phyloP scores from a whole-genome alignment of 2,329 filamentous ascomycete species.

The Gremmenia infestans region DNA sequence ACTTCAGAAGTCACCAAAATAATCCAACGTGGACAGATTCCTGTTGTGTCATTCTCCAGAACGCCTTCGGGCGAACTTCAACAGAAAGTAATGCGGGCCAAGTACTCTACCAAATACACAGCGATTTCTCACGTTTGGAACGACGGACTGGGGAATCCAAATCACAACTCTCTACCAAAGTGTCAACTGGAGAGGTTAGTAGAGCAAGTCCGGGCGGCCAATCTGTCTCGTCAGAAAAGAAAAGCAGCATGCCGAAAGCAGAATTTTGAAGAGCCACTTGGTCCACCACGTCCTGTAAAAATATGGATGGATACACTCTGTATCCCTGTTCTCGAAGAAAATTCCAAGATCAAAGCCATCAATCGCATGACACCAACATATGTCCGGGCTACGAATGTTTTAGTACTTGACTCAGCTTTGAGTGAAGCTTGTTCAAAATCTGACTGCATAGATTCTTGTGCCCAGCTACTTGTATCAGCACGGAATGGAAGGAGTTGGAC shows the following conservation, averaged over 20 bases:
- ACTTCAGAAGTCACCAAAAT: constrained; percentile 1
- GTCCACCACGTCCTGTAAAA: background rate
- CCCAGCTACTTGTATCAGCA: constrained; percentile 29
- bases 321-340: constrained; percentile 25
- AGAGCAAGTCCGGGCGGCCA: background rate
- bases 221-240: background rate
- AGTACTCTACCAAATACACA: constrained; percentile 17
- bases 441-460: constrained; percentile 21
- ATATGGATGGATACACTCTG: constrained; percentile 34
- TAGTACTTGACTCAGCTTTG: constrained; percentile 30
- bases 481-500: constrained; percentile 38
- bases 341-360: constrained; percentile 28
- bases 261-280: background rate
- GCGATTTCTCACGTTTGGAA: constrained; percentile 21
- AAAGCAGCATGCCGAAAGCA: background rate
- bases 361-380: constrained; percentile 32
- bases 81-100: constrained; percentile 17
- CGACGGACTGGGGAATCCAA: constrained; percentile 17
- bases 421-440: constrained; percentile 1
- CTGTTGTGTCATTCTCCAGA: background rate
- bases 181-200: constrained; percentile 9
- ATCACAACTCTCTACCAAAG: constrained; percentile 11
- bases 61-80: constrained; percentile 1
- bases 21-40: background rate
- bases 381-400: constrained; percentile 28